phyloP scores from a whole-genome alignment of 306 rosid species.

The Rubus parviflorus region DNA sequence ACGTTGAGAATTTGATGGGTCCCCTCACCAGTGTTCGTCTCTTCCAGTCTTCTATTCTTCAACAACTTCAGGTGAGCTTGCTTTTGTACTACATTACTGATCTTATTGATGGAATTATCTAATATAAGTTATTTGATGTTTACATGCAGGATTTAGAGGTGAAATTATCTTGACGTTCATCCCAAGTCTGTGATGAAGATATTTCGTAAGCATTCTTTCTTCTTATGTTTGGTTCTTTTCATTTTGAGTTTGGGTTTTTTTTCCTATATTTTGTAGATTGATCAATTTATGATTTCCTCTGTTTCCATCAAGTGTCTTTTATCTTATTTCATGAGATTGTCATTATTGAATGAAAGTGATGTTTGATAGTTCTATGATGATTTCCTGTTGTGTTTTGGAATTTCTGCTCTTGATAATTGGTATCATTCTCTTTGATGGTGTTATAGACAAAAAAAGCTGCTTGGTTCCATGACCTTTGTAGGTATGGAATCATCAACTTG shows the following conservation, averaged over 20 bases:
- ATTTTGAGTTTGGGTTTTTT: neutral
- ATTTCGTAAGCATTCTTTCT: conserved; percentile 45
- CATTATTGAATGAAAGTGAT: neutral
- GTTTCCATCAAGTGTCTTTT: neutral
- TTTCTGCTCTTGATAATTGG: neutral
- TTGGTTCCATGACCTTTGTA: neutral
- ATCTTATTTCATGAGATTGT: neutral
- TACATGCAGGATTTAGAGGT: conserved; percentile 51
- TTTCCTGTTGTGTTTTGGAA: neutral
- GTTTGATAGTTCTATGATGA: neutral
- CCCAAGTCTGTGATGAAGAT: conserved; percentile 41
- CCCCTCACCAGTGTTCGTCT: conserved; percentile 50
- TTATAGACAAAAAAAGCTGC: neutral
- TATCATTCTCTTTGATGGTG: neutral
- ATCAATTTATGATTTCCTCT: neutral
- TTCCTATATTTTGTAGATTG: neutral
- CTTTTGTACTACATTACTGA: neutral
- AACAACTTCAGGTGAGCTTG: conserved; percentile 54
- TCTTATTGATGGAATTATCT: neutral
- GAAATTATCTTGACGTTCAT: conserved; percentile 41
- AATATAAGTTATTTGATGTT: neutral
- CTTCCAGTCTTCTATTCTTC: conserved; percentile 49
- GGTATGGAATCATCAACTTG: neutral
- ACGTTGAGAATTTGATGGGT: conserved; percentile 51
- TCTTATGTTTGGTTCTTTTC: neutral